A percentile compares a stretch with the other conserved stretches of the same genome.
Evolutionary conservation across 768 basidiomycete genomes (phyloP).

Genomic region (Hemileccinum rubropunctum): DNA sequence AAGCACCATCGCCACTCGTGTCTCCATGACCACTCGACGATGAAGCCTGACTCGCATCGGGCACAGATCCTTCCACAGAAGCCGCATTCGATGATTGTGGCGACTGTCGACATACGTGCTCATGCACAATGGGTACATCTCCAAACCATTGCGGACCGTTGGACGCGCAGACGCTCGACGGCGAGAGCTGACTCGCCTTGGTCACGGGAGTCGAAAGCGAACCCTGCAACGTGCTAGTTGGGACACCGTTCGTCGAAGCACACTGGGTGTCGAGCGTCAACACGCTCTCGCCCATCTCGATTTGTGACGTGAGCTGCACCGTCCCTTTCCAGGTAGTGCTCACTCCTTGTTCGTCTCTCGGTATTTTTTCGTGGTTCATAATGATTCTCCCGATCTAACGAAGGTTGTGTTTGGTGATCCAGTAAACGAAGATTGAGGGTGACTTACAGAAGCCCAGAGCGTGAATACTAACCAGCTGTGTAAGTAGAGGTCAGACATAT

Average conservation of each 20-base stretch:
- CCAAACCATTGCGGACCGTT: not conserved
- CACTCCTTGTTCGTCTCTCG: not conserved
- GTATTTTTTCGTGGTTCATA: conserved; percentile 11
- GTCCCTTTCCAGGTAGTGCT: conserved; percentile 5
- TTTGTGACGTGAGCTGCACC: conserved; percentile 16
- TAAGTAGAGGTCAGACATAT: not conserved
- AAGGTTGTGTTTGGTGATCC: not conserved
- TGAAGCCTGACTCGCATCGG: not conserved
- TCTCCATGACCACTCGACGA: not conserved
- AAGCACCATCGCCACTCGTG: not conserved
- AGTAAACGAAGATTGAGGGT: not conserved
- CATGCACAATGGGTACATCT: not conserved
- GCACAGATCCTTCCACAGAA: not conserved
- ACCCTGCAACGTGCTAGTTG: not conserved
- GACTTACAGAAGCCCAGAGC: conserved; percentile 20
- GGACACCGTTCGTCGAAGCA: not conserved
- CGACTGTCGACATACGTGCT: not conserved
- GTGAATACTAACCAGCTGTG: conserved; percentile 18
- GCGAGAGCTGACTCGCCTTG: not conserved
- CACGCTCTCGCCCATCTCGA: conserved; percentile 8
- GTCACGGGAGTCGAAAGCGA: not conserved
- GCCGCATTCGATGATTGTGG: not conserved
- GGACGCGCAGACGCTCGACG: not conserved
- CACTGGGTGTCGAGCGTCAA: not conserved
- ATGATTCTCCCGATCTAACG: conserved; percentile 18